Conservation (phyloP, 768 basidiomycete species). For the Panus rudis region DNA sequence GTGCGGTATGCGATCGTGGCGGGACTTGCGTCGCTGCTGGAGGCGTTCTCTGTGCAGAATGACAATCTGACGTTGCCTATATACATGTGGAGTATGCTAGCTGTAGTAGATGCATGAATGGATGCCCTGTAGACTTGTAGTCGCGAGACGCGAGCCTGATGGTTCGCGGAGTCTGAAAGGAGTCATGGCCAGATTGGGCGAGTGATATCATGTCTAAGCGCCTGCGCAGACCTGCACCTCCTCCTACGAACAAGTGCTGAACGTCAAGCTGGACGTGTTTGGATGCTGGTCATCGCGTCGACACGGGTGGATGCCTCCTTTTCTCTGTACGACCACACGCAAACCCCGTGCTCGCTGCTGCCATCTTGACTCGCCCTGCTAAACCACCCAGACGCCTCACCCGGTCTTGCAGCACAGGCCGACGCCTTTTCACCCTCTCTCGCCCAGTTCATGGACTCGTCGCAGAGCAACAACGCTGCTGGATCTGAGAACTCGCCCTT, state of each 20-base stretch:
- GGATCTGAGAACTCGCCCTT: constrained; percentile 5
- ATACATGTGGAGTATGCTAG: constrained; percentile 89
- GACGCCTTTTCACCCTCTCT: too few species aligned
- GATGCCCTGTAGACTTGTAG: neutral
- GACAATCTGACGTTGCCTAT: constrained; percentile 96
- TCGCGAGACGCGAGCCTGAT: constrained; percentile 1
- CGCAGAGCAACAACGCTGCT: neutral
- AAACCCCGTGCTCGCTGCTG: neutral
- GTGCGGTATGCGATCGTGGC: constrained; percentile 59
- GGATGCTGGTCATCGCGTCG: too few species aligned
- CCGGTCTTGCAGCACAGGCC: too few species aligned
- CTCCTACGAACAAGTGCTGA: too few species aligned
- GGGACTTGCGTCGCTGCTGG: constrained; percentile 64
- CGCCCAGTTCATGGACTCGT: neutral
- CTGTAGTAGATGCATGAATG: constrained; percentile 41
- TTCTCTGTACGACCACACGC: too few species aligned
- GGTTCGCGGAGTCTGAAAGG: neutral
- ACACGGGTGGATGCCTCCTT: neutral
- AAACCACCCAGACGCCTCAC: neutral
- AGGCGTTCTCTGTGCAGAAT: constrained; percentile 92
- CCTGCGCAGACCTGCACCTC: too few species aligned
- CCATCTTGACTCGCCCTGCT: neutral
- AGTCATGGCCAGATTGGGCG: too few species aligned
- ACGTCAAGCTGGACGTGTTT: too few species aligned
- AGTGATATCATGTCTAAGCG: too few species aligned